These are phyloP conservation scores for Colletotrichum lindemuthianum DNA, from an alignment of 2,329 filamentous ascomycete genomes.

Conservation along the genomic window DNA sequence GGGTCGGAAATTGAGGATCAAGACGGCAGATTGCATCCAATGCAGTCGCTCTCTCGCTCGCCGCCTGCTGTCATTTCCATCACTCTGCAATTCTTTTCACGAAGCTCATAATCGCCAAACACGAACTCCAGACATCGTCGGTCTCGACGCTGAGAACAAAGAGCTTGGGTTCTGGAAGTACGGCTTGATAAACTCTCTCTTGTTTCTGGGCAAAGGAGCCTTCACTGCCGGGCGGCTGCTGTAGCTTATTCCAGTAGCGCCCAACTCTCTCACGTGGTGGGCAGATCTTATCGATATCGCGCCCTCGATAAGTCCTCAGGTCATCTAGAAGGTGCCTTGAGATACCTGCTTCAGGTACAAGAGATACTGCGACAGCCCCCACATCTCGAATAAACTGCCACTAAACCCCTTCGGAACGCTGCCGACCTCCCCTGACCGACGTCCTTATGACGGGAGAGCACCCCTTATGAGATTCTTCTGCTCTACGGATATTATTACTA, in stretches of 20 bases:
- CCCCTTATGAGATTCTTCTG: not conserved
- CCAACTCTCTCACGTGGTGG: too few relatives aligned
- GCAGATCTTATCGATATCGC: not conserved
- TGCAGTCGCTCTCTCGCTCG: not conserved
- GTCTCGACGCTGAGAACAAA: too few relatives aligned
- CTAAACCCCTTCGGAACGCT: slow-evolving; percentile 15
- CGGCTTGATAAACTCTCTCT: too few relatives aligned
- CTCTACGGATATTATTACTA: not conserved
- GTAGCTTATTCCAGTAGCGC: not conserved
- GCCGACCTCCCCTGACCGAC: slow-evolving; percentile 7
- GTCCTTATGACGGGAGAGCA: slow-evolving; percentile 11
- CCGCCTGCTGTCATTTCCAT: not conserved
- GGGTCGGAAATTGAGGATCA: slow-evolving; percentile 11
- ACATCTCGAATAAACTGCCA: too few relatives aligned
- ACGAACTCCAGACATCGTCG: too few relatives aligned
- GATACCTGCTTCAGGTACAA: too few relatives aligned
- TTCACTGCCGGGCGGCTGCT: too few relatives aligned
- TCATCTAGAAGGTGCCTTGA: too few relatives aligned
- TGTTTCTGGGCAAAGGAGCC: too few relatives aligned
- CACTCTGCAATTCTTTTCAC: not conserved
- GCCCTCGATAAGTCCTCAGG: not conserved
- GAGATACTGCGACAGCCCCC: too few relatives aligned
- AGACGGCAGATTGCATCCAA: slow-evolving; percentile 3
- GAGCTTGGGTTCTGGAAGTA: too few relatives aligned
- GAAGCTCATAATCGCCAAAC: too few relatives aligned